Percentiles rank a stretch among this genome's conserved stretches.
These are phyloP conservation scores for Malus sylvestris DNA, from an alignment of 306 rosid species.

Conservation along the genomic window DNA sequence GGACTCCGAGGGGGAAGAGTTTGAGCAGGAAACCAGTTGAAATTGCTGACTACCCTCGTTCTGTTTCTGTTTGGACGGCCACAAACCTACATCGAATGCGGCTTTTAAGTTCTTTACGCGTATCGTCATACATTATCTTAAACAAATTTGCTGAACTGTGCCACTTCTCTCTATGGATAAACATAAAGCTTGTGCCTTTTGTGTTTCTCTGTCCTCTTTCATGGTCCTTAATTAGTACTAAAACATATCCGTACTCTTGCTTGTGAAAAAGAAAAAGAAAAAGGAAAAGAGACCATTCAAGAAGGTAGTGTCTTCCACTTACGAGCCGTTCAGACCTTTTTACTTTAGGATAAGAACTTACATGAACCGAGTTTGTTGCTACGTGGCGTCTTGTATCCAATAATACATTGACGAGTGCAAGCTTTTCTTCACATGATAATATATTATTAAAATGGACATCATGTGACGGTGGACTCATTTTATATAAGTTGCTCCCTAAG, in stretches of 20 bases:
- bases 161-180: neutral
- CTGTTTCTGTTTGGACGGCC: neutral
- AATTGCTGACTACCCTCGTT: constrained; percentile 1
- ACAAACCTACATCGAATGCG: neutral
- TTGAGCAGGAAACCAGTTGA: constrained; percentile 92
- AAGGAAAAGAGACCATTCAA: too few species aligned
- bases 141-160: neutral
- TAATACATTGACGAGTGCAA: too few species aligned
- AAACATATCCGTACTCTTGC: neutral
- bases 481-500: neutral
- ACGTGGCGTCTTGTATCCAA: too few species aligned
- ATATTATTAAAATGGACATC: too few species aligned
- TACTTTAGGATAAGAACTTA: too few species aligned
- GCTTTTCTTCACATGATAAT: too few species aligned
- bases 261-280: too few species aligned
- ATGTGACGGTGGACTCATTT: too few species aligned
- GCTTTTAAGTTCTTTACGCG: neutral
- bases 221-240: neutral
- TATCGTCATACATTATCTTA: neutral
- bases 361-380: too few species aligned
- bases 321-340: too few species aligned
- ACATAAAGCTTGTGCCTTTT: neutral
- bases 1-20: constrained; percentile 87
- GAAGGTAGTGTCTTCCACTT: too few species aligned
- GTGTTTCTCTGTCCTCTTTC: neutral